phyloP scores from a whole-genome alignment of 768 basidiomycete species.

The Russula vinacea region DNA sequence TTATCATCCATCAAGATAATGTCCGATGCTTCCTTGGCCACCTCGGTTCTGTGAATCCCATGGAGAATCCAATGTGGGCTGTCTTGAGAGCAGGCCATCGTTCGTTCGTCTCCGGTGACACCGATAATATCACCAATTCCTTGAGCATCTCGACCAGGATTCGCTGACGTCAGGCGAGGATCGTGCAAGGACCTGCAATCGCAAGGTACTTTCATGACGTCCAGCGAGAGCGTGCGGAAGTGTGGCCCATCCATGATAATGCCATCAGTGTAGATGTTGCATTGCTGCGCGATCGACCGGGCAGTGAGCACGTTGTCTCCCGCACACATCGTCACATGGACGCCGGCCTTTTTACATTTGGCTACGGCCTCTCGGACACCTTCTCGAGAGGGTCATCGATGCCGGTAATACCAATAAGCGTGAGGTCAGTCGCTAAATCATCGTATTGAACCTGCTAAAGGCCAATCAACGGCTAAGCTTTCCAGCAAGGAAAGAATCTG shows the following conservation, averaged over 20 bases:
- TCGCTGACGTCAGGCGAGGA: slow-evolving; percentile 96
- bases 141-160: slow-evolving; percentile 87
- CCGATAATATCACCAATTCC: slow-evolving; percentile 82
- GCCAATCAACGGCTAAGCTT: background rate
- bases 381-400: slow-evolving; percentile 90
- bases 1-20: slow-evolving; percentile 99
- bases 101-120: slow-evolving; percentile 99
- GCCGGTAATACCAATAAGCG: slow-evolving; percentile 84
- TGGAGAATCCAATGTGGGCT: slow-evolving; percentile 94
- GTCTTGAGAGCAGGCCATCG: slow-evolving; percentile 93
- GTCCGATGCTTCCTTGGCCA: slow-evolving; percentile 98
- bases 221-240: slow-evolving; percentile 72
- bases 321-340: slow-evolving; percentile 96
- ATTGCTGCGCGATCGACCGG: slow-evolving; percentile 92
- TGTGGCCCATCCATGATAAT: slow-evolving; percentile 98
- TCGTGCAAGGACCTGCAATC: slow-evolving; percentile 93
- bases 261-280: slow-evolving; percentile 90
- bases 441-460: slow-evolving; percentile 59
- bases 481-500: slow-evolving; percentile 26
- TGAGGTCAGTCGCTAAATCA: slow-evolving; percentile 66
- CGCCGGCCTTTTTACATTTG: slow-evolving; percentile 85
- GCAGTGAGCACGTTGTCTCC: slow-evolving; percentile 95
- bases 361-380: slow-evolving; percentile 88
- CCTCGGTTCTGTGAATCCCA: slow-evolving; percentile 95
- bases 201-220: slow-evolving; percentile 77